A percentile compares a stretch with the other conserved stretches of the same genome.
Conservation (phyloP, 106 monocot species). For the Dactylorhiza incarnata region DNA sequence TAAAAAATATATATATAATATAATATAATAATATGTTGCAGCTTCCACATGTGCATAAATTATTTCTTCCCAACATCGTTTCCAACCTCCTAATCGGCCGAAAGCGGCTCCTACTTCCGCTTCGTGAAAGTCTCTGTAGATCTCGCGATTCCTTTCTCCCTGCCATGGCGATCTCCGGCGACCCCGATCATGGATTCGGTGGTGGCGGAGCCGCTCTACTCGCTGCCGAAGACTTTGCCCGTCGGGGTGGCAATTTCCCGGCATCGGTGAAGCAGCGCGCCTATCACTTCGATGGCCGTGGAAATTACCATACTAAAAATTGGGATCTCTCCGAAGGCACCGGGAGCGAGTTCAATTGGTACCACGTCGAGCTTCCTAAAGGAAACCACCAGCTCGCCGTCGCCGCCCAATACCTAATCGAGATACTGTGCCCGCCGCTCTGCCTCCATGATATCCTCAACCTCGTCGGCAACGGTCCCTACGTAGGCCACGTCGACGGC, state of each 20-base stretch:
- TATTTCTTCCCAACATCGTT: too few relatives aligned
- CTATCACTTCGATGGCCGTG: constrained; percentile 47
- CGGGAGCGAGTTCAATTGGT: constrained; percentile 55
- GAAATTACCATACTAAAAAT: constrained; percentile 30
- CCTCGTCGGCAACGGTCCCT: constrained; percentile 82
- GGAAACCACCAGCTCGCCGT: constrained; percentile 44
- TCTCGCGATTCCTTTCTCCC: too few relatives aligned
- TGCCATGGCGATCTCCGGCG: constrained; percentile 4
- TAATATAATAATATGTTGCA: too few relatives aligned
- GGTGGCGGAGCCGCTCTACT: not conserved
- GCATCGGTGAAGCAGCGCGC: constrained; percentile 19
- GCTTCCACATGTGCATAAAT: too few relatives aligned
- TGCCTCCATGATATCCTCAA: constrained; percentile 89
- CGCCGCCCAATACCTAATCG: constrained; percentile 70
- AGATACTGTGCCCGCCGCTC: constrained; percentile 75
- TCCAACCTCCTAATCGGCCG: too few relatives aligned
- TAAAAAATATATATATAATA: too few relatives aligned
- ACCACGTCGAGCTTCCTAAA: constrained; percentile 90
- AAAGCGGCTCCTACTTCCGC: too few relatives aligned
- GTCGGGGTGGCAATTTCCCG: constrained; percentile 4
- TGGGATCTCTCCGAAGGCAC: constrained; percentile 38
- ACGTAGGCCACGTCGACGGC: constrained; percentile 58
- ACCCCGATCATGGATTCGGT: not conserved
- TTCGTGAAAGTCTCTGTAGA: too few relatives aligned
- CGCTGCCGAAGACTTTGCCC: not conserved